Evolutionary conservation across 2,329 filamentous ascomycete genomes (phyloP).

Genomic region (Cercospora berteroae): DNA sequence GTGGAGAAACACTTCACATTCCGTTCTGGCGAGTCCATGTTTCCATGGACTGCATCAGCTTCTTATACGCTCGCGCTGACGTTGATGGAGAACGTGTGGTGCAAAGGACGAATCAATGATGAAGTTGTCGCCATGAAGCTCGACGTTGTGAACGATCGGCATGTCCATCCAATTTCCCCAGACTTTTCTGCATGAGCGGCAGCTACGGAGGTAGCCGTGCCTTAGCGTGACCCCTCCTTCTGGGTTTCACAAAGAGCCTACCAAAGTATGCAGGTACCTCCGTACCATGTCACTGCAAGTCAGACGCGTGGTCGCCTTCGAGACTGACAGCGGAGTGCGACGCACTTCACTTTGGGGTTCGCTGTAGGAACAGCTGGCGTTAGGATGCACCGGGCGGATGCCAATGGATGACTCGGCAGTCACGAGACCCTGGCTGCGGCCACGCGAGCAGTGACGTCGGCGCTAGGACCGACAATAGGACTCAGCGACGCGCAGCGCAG

Average conservation of each 20-base stretch:
- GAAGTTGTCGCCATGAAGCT: neutral
- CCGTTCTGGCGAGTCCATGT: neutral
- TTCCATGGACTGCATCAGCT: neutral
- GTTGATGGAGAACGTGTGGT: neutral
- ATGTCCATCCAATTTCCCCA: slow-evolving; percentile 1
- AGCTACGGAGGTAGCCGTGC: neutral
- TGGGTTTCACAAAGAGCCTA: neutral
- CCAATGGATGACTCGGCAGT: neutral
- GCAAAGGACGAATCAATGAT: neutral
- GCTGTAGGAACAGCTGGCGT: neutral
- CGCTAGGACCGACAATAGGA: neutral
- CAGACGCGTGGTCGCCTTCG: neutral
- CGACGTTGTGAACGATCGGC: neutral
- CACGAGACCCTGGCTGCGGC: neutral
- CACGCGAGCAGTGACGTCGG: slow-evolving; percentile 7
- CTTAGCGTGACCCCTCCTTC: slow-evolving; percentile 4
- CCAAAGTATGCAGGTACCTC: slow-evolving; percentile 2
- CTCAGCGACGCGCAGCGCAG: neutral
- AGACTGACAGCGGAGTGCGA: neutral
- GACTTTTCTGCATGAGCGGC: slow-evolving; percentile 2
- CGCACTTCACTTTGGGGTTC: neutral
- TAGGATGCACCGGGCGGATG: neutral
- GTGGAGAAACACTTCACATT: neutral
- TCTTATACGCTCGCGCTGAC: neutral
- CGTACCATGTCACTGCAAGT: neutral